These are phyloP conservation scores for Prunus dulcis DNA, from an alignment of 306 rosid species.

Conservation along the genomic window DNA sequence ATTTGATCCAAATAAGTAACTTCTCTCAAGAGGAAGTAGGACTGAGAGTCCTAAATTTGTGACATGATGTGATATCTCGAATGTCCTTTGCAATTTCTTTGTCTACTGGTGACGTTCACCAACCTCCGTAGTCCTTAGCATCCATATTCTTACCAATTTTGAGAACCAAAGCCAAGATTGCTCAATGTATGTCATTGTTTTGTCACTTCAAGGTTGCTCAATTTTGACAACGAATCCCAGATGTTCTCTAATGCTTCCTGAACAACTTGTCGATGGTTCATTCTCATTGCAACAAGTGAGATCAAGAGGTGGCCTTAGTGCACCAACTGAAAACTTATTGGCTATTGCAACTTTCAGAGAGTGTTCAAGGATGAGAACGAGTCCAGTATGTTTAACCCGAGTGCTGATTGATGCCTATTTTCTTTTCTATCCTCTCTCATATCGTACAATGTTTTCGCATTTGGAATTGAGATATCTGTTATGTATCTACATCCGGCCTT, in stretches of 20 bases:
- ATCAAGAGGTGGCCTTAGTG: background rate
- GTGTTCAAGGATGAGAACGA: background rate
- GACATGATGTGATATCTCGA: background rate
- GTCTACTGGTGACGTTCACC: background rate
- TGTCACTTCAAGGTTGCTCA: background rate
- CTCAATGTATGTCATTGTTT: background rate
- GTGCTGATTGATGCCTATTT: background rate
- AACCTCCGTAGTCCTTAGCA: background rate
- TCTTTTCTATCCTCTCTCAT: background rate
- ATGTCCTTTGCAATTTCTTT: background rate
- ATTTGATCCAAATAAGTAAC: conserved; percentile 73
- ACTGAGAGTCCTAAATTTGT: background rate
- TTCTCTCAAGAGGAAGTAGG: background rate
- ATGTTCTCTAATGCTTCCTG: conserved; percentile 1
- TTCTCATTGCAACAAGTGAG: background rate
- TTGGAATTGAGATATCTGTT: background rate
- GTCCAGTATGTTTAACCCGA: background rate
- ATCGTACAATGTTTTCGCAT: background rate
- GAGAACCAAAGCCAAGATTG: conserved; percentile 1
- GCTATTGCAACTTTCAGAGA: background rate
- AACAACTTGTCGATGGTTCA: background rate
- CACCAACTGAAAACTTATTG: too few species aligned
- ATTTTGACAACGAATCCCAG: background rate
- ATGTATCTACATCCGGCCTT: background rate
- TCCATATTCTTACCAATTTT: background rate